These are phyloP conservation scores for Physcomitrellopsis africana DNA, from an alignment of 225 moss, liverwort and hornwort species.

Conservation along the genomic window DNA sequence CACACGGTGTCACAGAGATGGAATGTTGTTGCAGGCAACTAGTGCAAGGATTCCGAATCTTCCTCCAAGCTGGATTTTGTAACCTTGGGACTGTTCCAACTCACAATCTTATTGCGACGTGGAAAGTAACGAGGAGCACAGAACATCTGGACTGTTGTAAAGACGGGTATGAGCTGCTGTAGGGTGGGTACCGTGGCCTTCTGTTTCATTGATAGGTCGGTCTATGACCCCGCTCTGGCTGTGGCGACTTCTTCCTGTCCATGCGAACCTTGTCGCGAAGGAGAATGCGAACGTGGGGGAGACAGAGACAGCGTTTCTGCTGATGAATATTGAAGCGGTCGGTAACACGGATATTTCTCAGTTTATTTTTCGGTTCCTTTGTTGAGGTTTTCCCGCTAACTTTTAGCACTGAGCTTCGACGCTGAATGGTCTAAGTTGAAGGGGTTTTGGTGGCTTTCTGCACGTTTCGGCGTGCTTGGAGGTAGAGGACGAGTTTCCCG, in stretches of 20 bases:
- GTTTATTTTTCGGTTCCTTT: not conserved
- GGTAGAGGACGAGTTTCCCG: not conserved
- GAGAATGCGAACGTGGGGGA: not conserved
- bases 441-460: not conserved
- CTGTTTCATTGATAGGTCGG: too few relatives aligned
- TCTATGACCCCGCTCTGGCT: not conserved
- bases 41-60: not conserved
- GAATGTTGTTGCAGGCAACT: too few relatives aligned
- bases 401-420: not conserved
- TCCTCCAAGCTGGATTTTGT: too few relatives aligned
- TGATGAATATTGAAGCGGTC: slow-evolving; percentile 1
- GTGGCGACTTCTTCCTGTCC: not conserved
- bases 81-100: too few relatives aligned
- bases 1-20: too few relatives aligned
- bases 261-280: slow-evolving; percentile 14
- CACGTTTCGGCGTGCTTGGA: not conserved
- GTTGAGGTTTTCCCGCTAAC: not conserved
- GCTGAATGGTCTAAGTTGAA: not conserved
- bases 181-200: too few relatives aligned
- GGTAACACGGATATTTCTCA: slow-evolving; percentile 1
- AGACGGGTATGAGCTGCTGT: too few relatives aligned
- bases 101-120: too few relatives aligned
- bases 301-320: not conserved
- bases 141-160: too few relatives aligned
- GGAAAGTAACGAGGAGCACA: too few relatives aligned